These are phyloP conservation scores for Cochlearia excelsa DNA, from an alignment of 345 rosid species.

Conservation along the genomic window DNA sequence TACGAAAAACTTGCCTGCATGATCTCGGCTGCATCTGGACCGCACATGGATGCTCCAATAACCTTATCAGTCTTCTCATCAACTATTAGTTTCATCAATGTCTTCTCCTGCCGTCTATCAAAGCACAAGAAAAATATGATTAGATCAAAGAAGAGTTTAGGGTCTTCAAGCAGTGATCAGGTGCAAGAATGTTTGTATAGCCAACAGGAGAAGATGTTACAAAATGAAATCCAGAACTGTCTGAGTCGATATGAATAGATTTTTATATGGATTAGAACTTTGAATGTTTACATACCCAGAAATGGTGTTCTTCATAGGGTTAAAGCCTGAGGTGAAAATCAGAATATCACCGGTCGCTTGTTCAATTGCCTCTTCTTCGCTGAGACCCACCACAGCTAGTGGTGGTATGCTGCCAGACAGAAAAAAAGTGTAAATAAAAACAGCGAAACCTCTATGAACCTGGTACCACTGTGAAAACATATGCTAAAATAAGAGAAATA, in stretches of 20 bases:
- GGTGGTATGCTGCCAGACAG: constrained; percentile 81
- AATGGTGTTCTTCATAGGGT: constrained; percentile 92
- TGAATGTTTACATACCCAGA: constrained; percentile 67
- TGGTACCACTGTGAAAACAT: background rate
- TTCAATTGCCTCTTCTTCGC: constrained; percentile 89
- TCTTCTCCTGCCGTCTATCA: constrained; percentile 89
- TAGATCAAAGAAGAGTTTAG: constrained; percentile 11
- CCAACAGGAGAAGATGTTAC: background rate
- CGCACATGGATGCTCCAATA: constrained; percentile 97
- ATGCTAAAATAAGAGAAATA: constrained; percentile 1
- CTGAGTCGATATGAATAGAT: too few relatives aligned
- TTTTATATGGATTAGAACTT: background rate
- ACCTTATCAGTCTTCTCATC: constrained; percentile 89
- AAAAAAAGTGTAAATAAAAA: background rate
- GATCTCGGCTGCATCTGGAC: constrained; percentile 96
- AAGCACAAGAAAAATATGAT: constrained; percentile 16
- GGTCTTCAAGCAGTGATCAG: constrained; percentile 2
- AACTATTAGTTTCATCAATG: constrained; percentile 87
- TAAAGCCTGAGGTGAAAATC: constrained; percentile 88
- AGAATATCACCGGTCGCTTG: constrained; percentile 74
- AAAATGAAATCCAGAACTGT: constrained; percentile 9
- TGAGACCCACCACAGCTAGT: constrained; percentile 88
- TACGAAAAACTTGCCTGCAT: constrained; percentile 61
- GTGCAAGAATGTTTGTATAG: background rate
- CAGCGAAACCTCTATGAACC: background rate